Percentiles rank a stretch among this genome's conserved stretches.
These are phyloP conservation scores for Priceomyces fermenticarens DNA, from an alignment of 805 yeast genomes.

Conservation along the genomic window DNA sequence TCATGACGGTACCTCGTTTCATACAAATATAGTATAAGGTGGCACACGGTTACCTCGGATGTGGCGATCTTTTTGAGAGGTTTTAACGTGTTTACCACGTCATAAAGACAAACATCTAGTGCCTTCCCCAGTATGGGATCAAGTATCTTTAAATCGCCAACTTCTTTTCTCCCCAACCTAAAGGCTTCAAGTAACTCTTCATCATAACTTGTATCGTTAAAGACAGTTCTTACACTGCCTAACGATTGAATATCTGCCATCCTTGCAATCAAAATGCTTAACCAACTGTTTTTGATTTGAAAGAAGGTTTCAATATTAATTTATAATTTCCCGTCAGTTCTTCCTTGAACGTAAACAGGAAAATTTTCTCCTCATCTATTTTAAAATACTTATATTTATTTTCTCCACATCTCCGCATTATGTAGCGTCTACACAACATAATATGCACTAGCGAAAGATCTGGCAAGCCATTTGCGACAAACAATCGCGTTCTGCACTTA, in stretches of 20 bases:
- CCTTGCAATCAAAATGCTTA: too few species aligned
- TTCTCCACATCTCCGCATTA: slow-evolving; percentile 1
- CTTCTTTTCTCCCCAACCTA: neutral
- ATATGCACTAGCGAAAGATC: neutral
- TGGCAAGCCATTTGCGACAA: neutral
- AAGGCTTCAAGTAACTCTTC: neutral
- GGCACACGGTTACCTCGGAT: slow-evolving; percentile 14
- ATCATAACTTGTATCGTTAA: slow-evolving; percentile 2
- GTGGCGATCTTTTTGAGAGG: slow-evolving; percentile 5
- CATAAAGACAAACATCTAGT: neutral
- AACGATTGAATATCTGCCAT: neutral
- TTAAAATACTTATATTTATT: neutral
- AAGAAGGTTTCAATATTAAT: too few species aligned
- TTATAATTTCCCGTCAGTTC: too few species aligned
- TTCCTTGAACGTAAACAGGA: too few species aligned
- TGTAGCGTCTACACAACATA: neutral
- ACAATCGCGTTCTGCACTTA: too few species aligned
- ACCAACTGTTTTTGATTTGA: too few species aligned
- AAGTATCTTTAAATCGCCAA: neutral
- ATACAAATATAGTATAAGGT: slow-evolving; percentile 17
- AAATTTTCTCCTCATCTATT: too few species aligned
- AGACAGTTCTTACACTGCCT: slow-evolving; percentile 1
- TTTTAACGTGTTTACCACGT: neutral
- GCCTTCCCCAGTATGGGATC: neutral
- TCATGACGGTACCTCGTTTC: slow-evolving; percentile 9